phyloP scores from a whole-genome alignment of 2,329 filamentous ascomycete genomes.

The Diaporthe nobilis region DNA sequence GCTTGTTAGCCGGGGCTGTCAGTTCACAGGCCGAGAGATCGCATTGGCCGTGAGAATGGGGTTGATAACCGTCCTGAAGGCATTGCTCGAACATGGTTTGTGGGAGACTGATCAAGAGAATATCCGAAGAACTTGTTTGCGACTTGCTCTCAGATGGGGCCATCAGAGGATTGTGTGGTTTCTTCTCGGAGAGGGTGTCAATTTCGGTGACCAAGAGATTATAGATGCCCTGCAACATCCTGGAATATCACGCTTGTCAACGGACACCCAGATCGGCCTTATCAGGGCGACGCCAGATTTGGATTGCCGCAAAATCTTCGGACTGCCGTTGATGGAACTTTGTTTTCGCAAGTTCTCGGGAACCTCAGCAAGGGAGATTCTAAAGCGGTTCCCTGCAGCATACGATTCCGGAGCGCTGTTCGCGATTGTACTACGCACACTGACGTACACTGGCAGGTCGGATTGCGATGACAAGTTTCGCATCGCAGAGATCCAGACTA shows the following conservation, averaged over 20 bases:
- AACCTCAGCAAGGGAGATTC: neutral
- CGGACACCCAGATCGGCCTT: neutral
- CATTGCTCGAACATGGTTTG: neutral
- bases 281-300: neutral
- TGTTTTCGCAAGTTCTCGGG: neutral
- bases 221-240: neutral
- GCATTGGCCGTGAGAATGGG: neutral
- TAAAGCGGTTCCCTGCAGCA: neutral
- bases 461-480: no score
- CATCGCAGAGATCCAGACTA: neutral
- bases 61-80: accelerated
- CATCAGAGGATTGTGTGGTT: neutral
- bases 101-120: neutral
- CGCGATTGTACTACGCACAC: neutral
- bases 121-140: neutral
- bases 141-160: neutral
- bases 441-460: no score
- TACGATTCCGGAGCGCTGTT: neutral
- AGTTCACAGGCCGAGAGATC: neutral
- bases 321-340: neutral
- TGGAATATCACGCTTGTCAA: accelerated
- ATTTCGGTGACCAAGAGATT: neutral
- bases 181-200: neutral
- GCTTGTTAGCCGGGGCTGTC: neutral
- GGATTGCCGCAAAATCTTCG: neutral